Evolutionary conservation across 768 basidiomycete species (phyloP).

Genomic region (Suillus variegatus): DNA sequence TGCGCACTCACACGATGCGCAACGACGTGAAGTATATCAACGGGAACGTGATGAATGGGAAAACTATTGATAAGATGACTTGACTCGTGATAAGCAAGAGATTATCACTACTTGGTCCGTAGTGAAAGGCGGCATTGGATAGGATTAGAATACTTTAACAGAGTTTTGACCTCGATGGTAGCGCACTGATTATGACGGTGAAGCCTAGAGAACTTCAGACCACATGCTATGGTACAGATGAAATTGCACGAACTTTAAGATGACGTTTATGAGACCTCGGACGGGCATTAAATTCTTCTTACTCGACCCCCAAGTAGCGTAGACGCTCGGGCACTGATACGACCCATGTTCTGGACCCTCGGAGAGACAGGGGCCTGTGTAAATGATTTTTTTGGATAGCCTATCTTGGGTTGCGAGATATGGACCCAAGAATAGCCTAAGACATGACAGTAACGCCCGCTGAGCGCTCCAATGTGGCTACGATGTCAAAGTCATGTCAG

Average conservation of each 20-base stretch:
- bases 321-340: conserved; percentile 5
- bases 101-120: conserved; percentile 26
- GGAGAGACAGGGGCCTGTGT: conserved; percentile 8
- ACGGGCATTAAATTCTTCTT: conserved; percentile 19
- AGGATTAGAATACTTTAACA: conserved; percentile 71
- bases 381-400: conserved; percentile 38
- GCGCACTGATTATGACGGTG: no score
- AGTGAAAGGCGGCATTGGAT: conserved; percentile 80
- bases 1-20: no score
- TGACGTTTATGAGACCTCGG: conserved; percentile 50
- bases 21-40: no score
- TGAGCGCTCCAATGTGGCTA: conserved; percentile 54
- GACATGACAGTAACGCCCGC: conserved; percentile 92
- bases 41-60: no score
- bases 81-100: no score
- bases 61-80: no score
- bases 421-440: conserved; percentile 87
- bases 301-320: conserved; percentile 13
- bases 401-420: conserved; percentile 83
- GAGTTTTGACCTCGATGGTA: not conserved
- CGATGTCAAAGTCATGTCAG: conserved; percentile 15
- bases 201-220: conserved; percentile 40
- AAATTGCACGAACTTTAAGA: no score
- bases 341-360: not conserved
- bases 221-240: conserved; percentile 64